Percentiles rank a stretch among this genome's conserved stretches.
Evolutionary conservation across 495 filamentous ascomycete species (phyloP).

Genomic region (Talaromyces stipitatus): DNA sequence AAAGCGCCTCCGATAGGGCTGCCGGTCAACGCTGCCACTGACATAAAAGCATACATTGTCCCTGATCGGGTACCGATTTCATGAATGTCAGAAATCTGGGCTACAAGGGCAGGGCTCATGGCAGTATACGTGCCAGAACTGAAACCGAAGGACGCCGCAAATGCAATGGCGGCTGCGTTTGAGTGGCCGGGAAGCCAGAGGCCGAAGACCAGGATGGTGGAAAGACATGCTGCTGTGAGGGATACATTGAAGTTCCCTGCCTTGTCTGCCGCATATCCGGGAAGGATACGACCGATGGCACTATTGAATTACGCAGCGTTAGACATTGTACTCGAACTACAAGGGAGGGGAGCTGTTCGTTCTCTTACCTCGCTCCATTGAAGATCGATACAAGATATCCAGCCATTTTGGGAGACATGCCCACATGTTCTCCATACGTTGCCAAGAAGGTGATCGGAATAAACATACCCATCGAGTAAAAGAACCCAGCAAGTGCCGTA

Average conservation of each 20-base stretch:
- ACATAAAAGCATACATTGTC: constrained; percentile 10
- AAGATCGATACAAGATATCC: no score
- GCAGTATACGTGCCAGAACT: constrained; percentile 22
- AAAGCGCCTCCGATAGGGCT: constrained; percentile 56
- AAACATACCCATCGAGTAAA: no score
- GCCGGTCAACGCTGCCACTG: constrained; percentile 40
- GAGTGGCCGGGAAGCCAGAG: constrained; percentile 21
- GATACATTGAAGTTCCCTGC: constrained; percentile 28
- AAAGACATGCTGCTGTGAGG: constrained; percentile 11
- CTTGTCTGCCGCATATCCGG: constrained; percentile 18
- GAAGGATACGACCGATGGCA: constrained; percentile 21
- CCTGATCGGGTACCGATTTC: constrained; percentile 18
- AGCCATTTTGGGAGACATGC: no score
- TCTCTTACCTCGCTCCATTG: constrained; percentile 56
- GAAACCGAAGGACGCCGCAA: constrained; percentile 23
- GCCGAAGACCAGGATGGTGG: constrained; percentile 19
- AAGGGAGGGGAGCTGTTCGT: no score
- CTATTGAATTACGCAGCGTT: no score
- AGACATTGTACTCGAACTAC: not conserved
- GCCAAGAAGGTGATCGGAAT: no score
- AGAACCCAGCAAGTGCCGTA: no score
- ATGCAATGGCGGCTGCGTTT: constrained; percentile 17
- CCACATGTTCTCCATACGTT: no score
- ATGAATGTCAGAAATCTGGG: constrained; percentile 17
- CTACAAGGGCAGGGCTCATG: constrained; percentile 16